Base-by-base conservation (phyloP, 257 asterid species). In the Solanum chilense region DNA sequence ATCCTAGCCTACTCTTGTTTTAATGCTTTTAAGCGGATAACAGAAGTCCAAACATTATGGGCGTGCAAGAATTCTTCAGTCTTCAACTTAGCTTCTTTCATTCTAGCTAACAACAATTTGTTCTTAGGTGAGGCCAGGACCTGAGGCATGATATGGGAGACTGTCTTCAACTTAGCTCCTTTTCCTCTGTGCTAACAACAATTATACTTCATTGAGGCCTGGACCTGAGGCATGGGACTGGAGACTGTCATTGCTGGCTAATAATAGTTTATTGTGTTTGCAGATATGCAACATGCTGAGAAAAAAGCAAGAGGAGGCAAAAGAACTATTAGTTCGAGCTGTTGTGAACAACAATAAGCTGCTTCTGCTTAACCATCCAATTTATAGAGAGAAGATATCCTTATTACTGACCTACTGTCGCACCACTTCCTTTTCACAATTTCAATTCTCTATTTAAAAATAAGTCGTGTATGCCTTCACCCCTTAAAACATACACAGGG, bases 241-340 rank as follows among this genome's bases (percentile, higher is more conserved):
- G 84, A 75, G 44, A 35, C 75, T 71, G 70, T 66, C 58, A 84
- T 86, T 86, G 39, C 85, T 74, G 31, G 47, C 71, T 20, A 20
- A 68, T 49, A 23, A 41, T 68, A 25, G 70, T 20, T 33, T 70
- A 31, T 29, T 85, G 58, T 90, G 16, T 56, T 66, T 89, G 91
- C 96, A 97, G 99, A 95, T 97, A 71, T 94, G 98, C 93, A 90
- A 87, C 92, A 94, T 90, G 92, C 94, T 95, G 64, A 92, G 93
- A 88, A 95, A 91, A 94, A 96, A 91, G 76, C 91, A 91, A 15
- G 98, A 95, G 64, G 99, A 94, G 89, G 99, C 98, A 4, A 95
- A 96, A 86, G 98, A 96, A 60, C 25, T 93, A 71, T 69, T 96
- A 88, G 98, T 92, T 83, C 94, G 89, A 87, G 95, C 95, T 88